phyloP scores from a whole-genome alignment of 1,284 basidiomycete genomes.

The Ceratobasidium sp. region DNA sequence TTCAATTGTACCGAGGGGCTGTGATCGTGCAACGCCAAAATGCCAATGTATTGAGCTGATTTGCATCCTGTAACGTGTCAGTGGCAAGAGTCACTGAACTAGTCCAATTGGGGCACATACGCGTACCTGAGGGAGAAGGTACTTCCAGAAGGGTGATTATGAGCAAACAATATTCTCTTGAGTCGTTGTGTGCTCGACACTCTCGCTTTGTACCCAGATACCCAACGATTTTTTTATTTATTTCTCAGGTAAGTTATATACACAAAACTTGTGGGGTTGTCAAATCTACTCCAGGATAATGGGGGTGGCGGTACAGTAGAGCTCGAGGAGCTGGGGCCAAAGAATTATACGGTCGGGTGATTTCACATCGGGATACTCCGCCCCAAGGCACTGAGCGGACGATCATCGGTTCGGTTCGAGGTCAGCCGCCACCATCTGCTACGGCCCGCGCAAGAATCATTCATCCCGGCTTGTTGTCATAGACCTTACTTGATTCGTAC shows the following conservation, averaged over 20 bases:
- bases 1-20: slow-evolving; percentile 45
- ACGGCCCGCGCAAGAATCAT: neutral
- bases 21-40: neutral
- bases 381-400: no score
- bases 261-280: no score
- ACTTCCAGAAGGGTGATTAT: neutral
- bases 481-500: neutral
- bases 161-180: no score
- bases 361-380: no score
- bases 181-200: no score
- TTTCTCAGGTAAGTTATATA: no score
- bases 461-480: neutral
- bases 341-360: no score
- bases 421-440: neutral
- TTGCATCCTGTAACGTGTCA: slow-evolving; percentile 2
- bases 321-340: no score
- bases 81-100: neutral
- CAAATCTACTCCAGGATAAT: no score
- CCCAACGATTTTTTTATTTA: no score
- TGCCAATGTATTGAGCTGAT: neutral
- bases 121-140: neutral
- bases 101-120: neutral
- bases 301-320: no score
- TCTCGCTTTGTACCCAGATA: no score
- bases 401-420: neutral